Evolutionary conservation across 2,329 filamentous ascomycete species (phyloP), one percentile per base, ranked within the genome.

Genomic region (Calonectria ilicicola): DNA sequence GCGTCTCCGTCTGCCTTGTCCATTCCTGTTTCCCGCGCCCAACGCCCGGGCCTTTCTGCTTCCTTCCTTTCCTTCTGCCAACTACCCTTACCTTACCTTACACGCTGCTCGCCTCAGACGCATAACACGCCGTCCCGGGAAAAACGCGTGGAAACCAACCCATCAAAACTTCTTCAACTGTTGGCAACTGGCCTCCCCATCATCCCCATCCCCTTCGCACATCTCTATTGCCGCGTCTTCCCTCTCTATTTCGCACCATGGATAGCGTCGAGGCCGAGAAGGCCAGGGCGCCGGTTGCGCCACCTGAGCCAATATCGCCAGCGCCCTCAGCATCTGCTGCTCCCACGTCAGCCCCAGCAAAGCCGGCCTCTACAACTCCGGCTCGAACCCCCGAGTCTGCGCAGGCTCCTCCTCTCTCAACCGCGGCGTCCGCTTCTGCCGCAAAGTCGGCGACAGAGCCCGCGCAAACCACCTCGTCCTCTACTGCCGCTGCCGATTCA

Each of bases 271-370:
- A 78, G 68, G 68, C 68, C 67, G 78, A 79, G 71, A 77, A 78
- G 74, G 75, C 76, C 72, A 79, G 75, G 74, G 76, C 72, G 69
- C 63, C 74, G 42, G 74, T 75, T 78, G 77, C 76, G 73, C 76
- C 78, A 74, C 70, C 75, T 74, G 76, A 78, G 70, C 78, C 78
- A 74, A 79, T 79, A 75, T 79, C 78, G 65, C 77, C 78, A 68
- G 78, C 76, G 42, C 76, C 76, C 49, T 79, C 78, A 72, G 73
- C 75, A 51, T 67, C 76, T 40, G 70, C 73, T 69, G 70, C 65
- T 72, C 71, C 74, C 53, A 74, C 76, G 68, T 69, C 73, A 65
- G 69, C 74, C 66, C 69, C 74, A 67, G 69, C 74, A 12, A 73
- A 70, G 70, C 69, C 70, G 58, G 73, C 73, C 66, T 77, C 78